These are phyloP conservation scores for Talaromyces adpressus DNA, from an alignment of 495 filamentous ascomycete genomes.

Conservation along the genomic window DNA sequence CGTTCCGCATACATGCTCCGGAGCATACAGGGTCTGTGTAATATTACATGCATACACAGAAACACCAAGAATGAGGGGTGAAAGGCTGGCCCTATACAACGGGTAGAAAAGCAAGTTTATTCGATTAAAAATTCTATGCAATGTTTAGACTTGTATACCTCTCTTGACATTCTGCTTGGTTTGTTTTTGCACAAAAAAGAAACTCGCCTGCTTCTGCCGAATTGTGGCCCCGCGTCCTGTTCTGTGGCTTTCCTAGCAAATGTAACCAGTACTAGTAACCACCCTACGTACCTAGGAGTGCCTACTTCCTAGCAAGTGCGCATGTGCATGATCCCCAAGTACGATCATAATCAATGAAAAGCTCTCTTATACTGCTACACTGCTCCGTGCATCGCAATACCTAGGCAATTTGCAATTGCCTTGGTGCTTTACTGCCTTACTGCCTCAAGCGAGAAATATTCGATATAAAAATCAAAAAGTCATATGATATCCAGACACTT, in stretches of 20 bases:
- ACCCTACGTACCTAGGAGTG: background rate
- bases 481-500: background rate
- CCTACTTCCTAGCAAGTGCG: background rate
- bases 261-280: background rate
- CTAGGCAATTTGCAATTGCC: no score
- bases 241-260: background rate
- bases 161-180: no score
- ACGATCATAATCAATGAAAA: no score
- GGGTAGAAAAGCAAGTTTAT: background rate
- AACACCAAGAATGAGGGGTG: background rate
- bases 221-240: background rate
- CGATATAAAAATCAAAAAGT: background rate
- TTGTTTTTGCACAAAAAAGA: no score
- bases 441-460: background rate
- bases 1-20: background rate
- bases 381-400: conserved; percentile 2
- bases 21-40: background rate
- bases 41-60: background rate
- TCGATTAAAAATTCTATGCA: background rate
- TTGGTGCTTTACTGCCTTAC: background rate
- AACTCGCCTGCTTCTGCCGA: background rate
- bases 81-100: background rate
- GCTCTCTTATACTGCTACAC: background rate
- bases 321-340: background rate
- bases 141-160: background rate